A percentile compares a stretch with the other conserved stretches of the same genome.
phyloP scores from a whole-genome alignment of 2,329 filamentous ascomycete genomes.

The Nemania abortiva region DNA sequence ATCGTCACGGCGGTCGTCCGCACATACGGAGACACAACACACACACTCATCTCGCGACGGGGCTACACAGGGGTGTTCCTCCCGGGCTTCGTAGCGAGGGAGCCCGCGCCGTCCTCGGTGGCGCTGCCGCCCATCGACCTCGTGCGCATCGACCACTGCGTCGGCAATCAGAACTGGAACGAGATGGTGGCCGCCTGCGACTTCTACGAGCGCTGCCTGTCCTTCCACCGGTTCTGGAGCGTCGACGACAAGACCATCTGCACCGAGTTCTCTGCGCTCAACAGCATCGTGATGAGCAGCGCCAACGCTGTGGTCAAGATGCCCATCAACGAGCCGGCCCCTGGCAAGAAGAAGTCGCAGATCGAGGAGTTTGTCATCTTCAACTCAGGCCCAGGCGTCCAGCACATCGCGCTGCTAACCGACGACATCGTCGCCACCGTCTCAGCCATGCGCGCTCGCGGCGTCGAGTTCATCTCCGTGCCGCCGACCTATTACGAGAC shows the following conservation, averaged over 20 bases:
- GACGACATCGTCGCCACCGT: constrained; percentile 83
- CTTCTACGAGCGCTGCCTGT: constrained; percentile 88
- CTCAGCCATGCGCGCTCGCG: constrained; percentile 81
- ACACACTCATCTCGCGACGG: constrained; percentile 84
- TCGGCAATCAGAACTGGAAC: constrained; percentile 96
- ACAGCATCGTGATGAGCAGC: constrained; percentile 90
- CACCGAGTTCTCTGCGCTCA: constrained; percentile 91
- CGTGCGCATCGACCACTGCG: constrained; percentile 90
- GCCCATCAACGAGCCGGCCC: constrained; percentile 97
- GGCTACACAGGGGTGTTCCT: constrained; percentile 82
- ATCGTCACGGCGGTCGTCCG: constrained; percentile 83
- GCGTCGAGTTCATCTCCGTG: constrained; percentile 92
- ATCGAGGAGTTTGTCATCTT: constrained; percentile 95
- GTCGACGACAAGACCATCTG: constrained; percentile 94
- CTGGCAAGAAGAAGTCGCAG: constrained; percentile 90
- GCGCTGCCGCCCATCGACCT: constrained; percentile 74
- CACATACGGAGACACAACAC: constrained; percentile 95
- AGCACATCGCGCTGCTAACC: constrained; percentile 92
- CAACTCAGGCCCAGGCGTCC: constrained; percentile 89
- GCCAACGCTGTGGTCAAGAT: constrained; percentile 91
- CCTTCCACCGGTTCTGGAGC: constrained; percentile 97
- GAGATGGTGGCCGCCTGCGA: constrained; percentile 78
- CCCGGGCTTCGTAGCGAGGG: constrained; percentile 78
- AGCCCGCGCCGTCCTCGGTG: constrained; percentile 54
- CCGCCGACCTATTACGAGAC: constrained; percentile 87